These are phyloP conservation scores for Lantana camara DNA, from an alignment of 257 asterid species.

Conservation along the genomic window DNA sequence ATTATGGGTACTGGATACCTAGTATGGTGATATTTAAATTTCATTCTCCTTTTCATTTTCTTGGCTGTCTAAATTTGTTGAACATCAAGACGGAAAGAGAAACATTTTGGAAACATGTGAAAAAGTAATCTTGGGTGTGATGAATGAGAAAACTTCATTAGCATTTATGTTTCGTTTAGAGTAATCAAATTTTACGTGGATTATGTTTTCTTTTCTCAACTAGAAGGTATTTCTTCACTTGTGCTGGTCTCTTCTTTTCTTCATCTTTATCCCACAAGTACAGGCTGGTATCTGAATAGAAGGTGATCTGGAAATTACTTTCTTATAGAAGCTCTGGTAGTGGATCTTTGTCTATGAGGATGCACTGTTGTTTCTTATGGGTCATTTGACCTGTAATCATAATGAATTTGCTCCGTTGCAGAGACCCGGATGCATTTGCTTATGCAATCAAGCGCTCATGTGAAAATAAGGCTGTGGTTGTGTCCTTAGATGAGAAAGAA, in stretches of 20 bases:
- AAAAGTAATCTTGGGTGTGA: background rate
- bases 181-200: background rate
- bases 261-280: background rate
- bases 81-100: constrained; percentile 2
- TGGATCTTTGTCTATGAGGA: constrained; percentile 16
- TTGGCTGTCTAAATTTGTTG: constrained; percentile 3
- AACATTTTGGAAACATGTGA: background rate
- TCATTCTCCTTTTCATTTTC: constrained; percentile 10
- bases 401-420: constrained; percentile 35
- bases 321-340: no score
- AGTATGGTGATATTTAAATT: constrained; percentile 25
- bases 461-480: constrained; percentile 97
- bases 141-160: constrained; percentile 14
- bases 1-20: background rate
- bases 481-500: constrained; percentile 95
- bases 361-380: constrained; percentile 9
- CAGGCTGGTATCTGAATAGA: constrained; percentile 8
- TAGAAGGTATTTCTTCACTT: background rate
- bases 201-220: background rate
- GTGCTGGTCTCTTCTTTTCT: background rate
- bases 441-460: constrained; percentile 98
- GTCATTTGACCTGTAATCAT: constrained; percentile 21
- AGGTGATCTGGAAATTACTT: background rate
- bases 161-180: background rate
- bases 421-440: constrained; percentile 81